These are phyloP conservation scores for Boeremia lycopersici DNA, from an alignment of 2,329 filamentous ascomycete genomes.

Conservation along the genomic window DNA sequence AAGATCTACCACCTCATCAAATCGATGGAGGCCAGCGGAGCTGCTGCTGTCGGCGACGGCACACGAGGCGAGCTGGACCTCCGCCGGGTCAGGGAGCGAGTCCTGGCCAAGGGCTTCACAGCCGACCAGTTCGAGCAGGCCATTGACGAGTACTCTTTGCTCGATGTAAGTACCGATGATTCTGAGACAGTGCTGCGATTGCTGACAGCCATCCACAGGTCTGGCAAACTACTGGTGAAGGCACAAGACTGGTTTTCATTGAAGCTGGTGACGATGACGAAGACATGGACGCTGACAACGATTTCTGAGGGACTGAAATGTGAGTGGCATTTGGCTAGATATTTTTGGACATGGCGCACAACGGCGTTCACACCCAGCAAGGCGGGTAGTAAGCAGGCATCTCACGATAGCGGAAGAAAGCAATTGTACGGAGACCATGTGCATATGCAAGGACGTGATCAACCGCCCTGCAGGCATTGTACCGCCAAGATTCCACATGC, in stretches of 20 bases:
- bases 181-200: background rate
- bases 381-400: background rate
- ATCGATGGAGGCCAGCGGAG: slow-evolving; percentile 82
- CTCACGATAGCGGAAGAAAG: slow-evolving; percentile 1
- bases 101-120: slow-evolving; percentile 95
- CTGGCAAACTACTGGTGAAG: slow-evolving; percentile 62
- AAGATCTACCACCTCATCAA: slow-evolving; percentile 96
- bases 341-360: slow-evolving; percentile 29
- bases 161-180: slow-evolving; percentile 74
- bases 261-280: slow-evolving; percentile 57
- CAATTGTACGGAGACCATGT: background rate
- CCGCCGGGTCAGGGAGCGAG: slow-evolving; percentile 85
- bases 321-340: background rate
- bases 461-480: background rate
- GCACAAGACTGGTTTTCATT: slow-evolving; percentile 61
- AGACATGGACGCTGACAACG: slow-evolving; percentile 47
- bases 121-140: slow-evolving; percentile 87
- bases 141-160: slow-evolving; percentile 83
- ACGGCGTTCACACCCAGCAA: slow-evolving; percentile 28
- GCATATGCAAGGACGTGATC: background rate
- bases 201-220: slow-evolving; percentile 51
- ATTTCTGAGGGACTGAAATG: slow-evolving; percentile 25
- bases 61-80: slow-evolving; percentile 78
- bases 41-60: slow-evolving; percentile 77
- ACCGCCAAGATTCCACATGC: slow-evolving; percentile 9